Evolutionary conservation across 2,329 filamentous ascomycete species (phyloP), one percentile per base, ranked within the genome.

Genomic region (Colletotrichum phormii): DNA sequence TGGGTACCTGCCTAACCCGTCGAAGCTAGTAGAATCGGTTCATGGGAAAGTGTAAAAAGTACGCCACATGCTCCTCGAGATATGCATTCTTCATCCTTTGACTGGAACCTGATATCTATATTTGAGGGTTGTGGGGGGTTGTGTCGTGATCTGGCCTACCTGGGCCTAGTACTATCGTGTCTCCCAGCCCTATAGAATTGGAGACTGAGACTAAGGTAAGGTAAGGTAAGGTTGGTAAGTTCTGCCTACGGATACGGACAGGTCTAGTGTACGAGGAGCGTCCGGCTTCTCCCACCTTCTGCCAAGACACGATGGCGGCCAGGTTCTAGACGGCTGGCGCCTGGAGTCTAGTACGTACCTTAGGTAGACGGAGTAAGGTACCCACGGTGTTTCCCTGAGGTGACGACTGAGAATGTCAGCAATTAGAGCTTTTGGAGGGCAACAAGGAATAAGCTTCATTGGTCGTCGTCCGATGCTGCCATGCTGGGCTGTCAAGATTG

Each of bases 101-200:
- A 49, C 18, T 18, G 7, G 4, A n/a, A 49, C 42, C 18, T 49
- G 42, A 4, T 46, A 13, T 3, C 3, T 6, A 6, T 8, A n/a
- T 49, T 49, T 49, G 42, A 49, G 42, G 42, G 42, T 18, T 49
- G 15, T 49, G 15, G 42, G 42, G 42, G 42, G 42, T n/a, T n/a
- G 42, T 49, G 7, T n/a, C 42, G 42, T 49, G 42, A 49, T n/a
- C 42, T n/a, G 18, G 42, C 18, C 42, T 4, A 49, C 15, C 42
- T 11, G 3, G 42, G 42, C 42, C n/a, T 49, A 49, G 42, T 15
- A n/a, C n/a, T n/a, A 49, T 49, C 42, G 18, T n/a, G 42, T 11
- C 42, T 22, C 46, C n/a, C 61, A 64, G 61, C 61, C 61, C 61
- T 64, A 37, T 53, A 64, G 37, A 62, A 64, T n/a, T 64, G 46